phyloP scores from a whole-genome alignment of 2,329 filamentous ascomycete species.

The Exophiala viscosa region DNA sequence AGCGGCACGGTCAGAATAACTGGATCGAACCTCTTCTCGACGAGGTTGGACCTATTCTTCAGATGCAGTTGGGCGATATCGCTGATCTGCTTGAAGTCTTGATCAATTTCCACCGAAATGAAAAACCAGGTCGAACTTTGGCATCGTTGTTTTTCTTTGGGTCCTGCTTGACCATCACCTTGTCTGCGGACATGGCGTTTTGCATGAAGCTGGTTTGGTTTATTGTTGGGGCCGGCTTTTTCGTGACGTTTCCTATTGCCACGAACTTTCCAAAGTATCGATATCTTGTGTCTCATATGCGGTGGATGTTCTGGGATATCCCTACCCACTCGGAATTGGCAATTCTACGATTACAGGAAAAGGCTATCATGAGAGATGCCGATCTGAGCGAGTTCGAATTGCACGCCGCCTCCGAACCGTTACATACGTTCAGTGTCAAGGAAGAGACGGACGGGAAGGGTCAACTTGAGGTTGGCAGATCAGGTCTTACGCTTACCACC shows the following conservation, averaged over 20 bases:
- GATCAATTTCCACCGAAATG: constrained; percentile 38
- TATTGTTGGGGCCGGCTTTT: constrained; percentile 35
- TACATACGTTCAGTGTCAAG: constrained; percentile 7
- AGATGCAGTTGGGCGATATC: constrained; percentile 37
- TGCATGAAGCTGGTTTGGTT: constrained; percentile 37
- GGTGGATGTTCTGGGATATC: constrained; percentile 40
- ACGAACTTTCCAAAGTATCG: constrained; percentile 37
- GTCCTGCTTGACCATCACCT: constrained; percentile 32
- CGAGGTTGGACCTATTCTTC: constrained; percentile 35
- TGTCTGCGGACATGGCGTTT: constrained; percentile 34
- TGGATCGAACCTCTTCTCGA: constrained; percentile 40
- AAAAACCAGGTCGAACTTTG: constrained; percentile 33
- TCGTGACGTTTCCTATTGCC: constrained; percentile 36
- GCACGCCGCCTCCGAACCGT: neutral
- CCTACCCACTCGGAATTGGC: constrained; percentile 33
- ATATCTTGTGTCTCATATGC: constrained; percentile 34
- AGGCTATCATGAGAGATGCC: constrained; percentile 14
- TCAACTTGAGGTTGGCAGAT: constrained; percentile 7
- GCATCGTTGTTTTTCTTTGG: constrained; percentile 35
- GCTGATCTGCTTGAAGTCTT: constrained; percentile 38
- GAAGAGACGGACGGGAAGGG: constrained; percentile 7
- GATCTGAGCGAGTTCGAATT: constrained; percentile 12
- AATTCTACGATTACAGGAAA: constrained; percentile 21
- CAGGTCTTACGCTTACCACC: constrained; percentile 1
- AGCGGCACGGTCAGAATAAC: constrained; percentile 34